These are phyloP conservation scores for Exophiala oligosperma DNA, from an alignment of 2,329 filamentous ascomycete species.

Conservation along the genomic window DNA sequence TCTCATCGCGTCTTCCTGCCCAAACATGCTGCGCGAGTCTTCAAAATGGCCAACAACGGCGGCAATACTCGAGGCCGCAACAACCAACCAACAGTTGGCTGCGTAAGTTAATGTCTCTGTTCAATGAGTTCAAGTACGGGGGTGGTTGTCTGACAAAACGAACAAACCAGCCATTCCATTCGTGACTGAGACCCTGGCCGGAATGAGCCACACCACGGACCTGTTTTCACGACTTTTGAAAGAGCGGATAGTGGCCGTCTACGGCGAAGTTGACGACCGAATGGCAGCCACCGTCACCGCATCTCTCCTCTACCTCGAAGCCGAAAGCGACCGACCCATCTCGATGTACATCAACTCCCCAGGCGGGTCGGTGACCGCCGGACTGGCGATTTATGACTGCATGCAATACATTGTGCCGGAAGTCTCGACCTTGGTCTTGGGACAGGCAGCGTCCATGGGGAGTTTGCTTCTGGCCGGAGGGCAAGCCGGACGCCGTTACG, in stretches of 20 bases:
- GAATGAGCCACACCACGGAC: conserved; percentile 57
- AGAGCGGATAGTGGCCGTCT: conserved; percentile 44
- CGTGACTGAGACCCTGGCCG: conserved; percentile 27
- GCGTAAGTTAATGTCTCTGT: background rate
- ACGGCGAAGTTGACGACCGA: conserved; percentile 64
- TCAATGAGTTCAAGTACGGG: background rate
- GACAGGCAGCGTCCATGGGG: conserved; percentile 94
- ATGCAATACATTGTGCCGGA: conserved; percentile 96
- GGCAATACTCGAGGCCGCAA: conserved; percentile 9
- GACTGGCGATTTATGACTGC: conserved; percentile 92
- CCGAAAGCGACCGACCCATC: conserved; percentile 83
- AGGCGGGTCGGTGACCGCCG: conserved; percentile 86
- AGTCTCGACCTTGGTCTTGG: conserved; percentile 92
- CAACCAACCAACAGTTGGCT: conserved; percentile 20
- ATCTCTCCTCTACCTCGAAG: conserved; percentile 96
- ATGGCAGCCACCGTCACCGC: conserved; percentile 93
- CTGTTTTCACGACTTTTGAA: conserved; percentile 80
- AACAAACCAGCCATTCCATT: background rate
- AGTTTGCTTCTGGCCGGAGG: conserved; percentile 85
- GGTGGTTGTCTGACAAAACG: background rate
- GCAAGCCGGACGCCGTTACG: conserved; percentile 78
- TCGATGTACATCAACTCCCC: conserved; percentile 98
- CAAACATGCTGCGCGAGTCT: conserved; percentile 1
- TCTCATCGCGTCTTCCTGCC: conserved; percentile 6
- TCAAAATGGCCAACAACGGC: conserved; percentile 4